Conservation (phyloP, 106 monocot species). For the Allium fistulosum region DNA sequence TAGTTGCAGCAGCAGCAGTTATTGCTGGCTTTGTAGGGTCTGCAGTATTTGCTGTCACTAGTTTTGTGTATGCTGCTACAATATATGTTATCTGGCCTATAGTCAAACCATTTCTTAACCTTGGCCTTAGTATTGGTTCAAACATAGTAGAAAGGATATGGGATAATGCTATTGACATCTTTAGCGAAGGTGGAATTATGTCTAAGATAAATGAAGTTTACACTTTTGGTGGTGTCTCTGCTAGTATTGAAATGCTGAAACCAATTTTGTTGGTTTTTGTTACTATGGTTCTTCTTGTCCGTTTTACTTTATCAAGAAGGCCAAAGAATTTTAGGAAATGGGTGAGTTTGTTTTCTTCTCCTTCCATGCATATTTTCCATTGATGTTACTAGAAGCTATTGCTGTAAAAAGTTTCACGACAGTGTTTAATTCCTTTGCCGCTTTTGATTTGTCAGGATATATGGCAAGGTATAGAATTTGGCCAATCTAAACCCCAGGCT, state of each 20-base stretch:
- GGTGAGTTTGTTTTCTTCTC: constrained; percentile 23
- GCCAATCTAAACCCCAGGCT: constrained; percentile 84
- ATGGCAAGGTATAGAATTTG: constrained; percentile 96
- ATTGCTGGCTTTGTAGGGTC: constrained; percentile 66
- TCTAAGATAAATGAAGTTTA: constrained; percentile 67
- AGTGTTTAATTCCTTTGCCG: neutral
- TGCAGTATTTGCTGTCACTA: constrained; percentile 63
- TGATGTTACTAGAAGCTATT: neutral
- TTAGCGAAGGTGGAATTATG: constrained; percentile 63
- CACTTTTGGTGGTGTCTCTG: constrained; percentile 76
- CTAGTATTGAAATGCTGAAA: constrained; percentile 66
- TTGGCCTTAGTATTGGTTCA: constrained; percentile 44
- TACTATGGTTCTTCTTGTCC: constrained; percentile 72
- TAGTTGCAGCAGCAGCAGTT: constrained; percentile 53
- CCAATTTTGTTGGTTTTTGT: constrained; percentile 64
- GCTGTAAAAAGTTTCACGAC: neutral
- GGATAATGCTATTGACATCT: constrained; percentile 55
- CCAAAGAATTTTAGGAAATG: constrained; percentile 93
- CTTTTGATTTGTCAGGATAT: constrained; percentile 51
- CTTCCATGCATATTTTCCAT: neutral
- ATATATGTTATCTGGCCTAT: constrained; percentile 71
- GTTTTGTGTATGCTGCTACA: constrained; percentile 56
- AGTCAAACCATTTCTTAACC: constrained; percentile 54
- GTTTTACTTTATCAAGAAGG: constrained; percentile 78
- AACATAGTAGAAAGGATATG: constrained; percentile 55